Evolutionary conservation across 1,284 basidiomycete genomes (phyloP).

Genomic region (Sporisorium reilianum): DNA sequence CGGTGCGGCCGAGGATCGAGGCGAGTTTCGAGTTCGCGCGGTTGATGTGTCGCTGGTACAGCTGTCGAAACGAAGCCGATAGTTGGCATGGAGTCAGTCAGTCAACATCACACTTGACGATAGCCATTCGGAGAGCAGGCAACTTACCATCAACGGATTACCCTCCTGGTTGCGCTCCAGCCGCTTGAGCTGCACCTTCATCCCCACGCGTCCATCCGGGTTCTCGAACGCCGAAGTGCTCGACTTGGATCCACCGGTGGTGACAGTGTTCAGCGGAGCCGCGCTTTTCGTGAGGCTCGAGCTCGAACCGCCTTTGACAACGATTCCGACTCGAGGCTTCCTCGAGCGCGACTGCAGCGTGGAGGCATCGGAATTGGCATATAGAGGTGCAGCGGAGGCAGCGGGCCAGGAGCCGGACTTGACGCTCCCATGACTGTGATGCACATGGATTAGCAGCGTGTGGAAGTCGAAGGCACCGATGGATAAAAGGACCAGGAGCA

Average conservation of each 20-base stretch:
- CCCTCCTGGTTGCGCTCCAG: slow-evolving; percentile 15
- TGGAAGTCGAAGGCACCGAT: slow-evolving; percentile 47
- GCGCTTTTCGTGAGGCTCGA: not conserved
- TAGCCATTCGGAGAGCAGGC: not conserved
- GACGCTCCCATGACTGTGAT: not conserved
- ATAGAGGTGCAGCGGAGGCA: slow-evolving; percentile 23
- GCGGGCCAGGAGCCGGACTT: slow-evolving; percentile 16
- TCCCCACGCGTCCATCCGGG: slow-evolving; percentile 26
- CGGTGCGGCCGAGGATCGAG: slow-evolving; percentile 30
- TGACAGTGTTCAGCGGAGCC: slow-evolving; percentile 18
- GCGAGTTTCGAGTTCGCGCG: slow-evolving; percentile 54
- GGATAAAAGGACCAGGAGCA: slow-evolving; percentile 53
- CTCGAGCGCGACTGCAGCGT: slow-evolving; percentile 7
- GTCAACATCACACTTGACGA: no score
- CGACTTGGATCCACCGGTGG: slow-evolving; percentile 23
- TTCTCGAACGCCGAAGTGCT: slow-evolving; percentile 17
- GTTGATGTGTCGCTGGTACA: slow-evolving; percentile 59
- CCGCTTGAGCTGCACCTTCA: slow-evolving; percentile 48
- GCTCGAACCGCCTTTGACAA: slow-evolving; percentile 25
- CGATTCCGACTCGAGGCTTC: slow-evolving; percentile 52
- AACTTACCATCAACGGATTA: slow-evolving; percentile 52
- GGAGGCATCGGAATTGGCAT: not conserved
- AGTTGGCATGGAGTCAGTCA: not conserved
- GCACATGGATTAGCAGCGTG: slow-evolving; percentile 15
- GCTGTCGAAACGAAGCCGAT: slow-evolving; percentile 13